Conservation (phyloP, 2,329 filamentous ascomycete species). For the Ascochyta rabiei region DNA sequence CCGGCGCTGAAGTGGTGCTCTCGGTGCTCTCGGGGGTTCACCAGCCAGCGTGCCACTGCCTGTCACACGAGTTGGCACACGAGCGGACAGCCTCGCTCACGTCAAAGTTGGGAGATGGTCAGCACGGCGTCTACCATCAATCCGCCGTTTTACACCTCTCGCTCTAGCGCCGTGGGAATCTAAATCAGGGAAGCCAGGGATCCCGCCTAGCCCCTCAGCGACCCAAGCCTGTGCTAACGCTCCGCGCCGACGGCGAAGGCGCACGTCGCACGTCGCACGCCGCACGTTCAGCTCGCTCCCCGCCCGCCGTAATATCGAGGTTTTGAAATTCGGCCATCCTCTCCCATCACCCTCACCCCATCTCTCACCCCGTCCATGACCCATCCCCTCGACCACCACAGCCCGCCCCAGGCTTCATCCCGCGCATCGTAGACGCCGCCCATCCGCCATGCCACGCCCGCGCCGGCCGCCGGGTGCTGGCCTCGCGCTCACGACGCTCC, state of each 20-base stretch:
- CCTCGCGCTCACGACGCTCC: slow-evolving; percentile 42
- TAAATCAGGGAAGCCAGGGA: slow-evolving; percentile 8
- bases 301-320: slow-evolving; percentile 20
- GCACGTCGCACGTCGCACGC: slow-evolving; percentile 18
- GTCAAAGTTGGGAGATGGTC: neutral
- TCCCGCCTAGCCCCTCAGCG: slow-evolving; percentile 6
- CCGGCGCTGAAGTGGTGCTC: neutral
- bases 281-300: slow-evolving; percentile 12
- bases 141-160: neutral
- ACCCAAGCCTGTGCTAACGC: slow-evolving; percentile 22
- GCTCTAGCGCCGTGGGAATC: slow-evolving; percentile 17
- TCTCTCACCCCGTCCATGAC: slow-evolving; percentile 35
- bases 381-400: slow-evolving; percentile 36
- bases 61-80: neutral
- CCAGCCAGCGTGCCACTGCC: neutral
- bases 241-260: slow-evolving; percentile 11
- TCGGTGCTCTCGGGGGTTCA: no score
- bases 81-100: neutral
- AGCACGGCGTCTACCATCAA: neutral
- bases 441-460: slow-evolving; percentile 44
- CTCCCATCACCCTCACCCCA: slow-evolving; percentile 18
- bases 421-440: slow-evolving; percentile 27
- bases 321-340: slow-evolving; percentile 22
- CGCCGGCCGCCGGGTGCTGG: slow-evolving; percentile 49
- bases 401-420: slow-evolving; percentile 39